Percentiles rank a stretch among this genome's conserved stretches.
Evolutionary conservation across 2,329 filamentous ascomycete species (phyloP).

Genomic region (Ophiostoma novo-ulmi): DNA sequence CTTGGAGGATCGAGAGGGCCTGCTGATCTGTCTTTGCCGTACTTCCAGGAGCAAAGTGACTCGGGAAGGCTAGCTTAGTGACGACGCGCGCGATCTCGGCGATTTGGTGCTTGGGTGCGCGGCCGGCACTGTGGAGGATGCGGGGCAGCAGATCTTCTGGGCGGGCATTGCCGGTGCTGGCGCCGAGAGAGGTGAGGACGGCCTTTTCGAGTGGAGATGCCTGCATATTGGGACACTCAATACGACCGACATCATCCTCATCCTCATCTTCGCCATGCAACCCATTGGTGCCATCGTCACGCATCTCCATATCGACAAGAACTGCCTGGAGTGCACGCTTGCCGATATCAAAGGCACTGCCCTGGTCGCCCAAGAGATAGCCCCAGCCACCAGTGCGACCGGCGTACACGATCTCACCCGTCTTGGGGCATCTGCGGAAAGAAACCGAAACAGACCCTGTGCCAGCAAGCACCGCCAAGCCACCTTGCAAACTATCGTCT

Average conservation of each 20-base stretch:
- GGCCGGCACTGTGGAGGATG: constrained; percentile 19
- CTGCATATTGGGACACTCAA: neutral
- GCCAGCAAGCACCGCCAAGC: constrained; percentile 16
- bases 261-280: neutral
- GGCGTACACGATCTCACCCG: neutral
- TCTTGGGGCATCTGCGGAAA: neutral
- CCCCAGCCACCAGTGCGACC: constrained; percentile 22
- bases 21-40: neutral
- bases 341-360: constrained; percentile 22
- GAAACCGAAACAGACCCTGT: constrained; percentile 17
- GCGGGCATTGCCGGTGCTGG: neutral
- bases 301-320: constrained; percentile 20
- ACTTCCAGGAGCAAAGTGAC: neutral
- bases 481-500: constrained; percentile 17
- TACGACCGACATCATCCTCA: neutral
- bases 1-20: constrained; percentile 6
- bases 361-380: constrained; percentile 19
- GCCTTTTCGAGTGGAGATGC: constrained; percentile 6
- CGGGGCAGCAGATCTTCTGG: constrained; percentile 17
- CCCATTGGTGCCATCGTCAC: constrained; percentile 11
- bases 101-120: constrained; percentile 21
- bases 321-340: constrained; percentile 21
- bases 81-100: constrained; percentile 20
- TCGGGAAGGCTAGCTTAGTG: constrained; percentile 18
- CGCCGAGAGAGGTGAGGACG: constrained; percentile 11